Conservation (phyloP, 257 asterid species). For the Knoxia roxburghii region DNA sequence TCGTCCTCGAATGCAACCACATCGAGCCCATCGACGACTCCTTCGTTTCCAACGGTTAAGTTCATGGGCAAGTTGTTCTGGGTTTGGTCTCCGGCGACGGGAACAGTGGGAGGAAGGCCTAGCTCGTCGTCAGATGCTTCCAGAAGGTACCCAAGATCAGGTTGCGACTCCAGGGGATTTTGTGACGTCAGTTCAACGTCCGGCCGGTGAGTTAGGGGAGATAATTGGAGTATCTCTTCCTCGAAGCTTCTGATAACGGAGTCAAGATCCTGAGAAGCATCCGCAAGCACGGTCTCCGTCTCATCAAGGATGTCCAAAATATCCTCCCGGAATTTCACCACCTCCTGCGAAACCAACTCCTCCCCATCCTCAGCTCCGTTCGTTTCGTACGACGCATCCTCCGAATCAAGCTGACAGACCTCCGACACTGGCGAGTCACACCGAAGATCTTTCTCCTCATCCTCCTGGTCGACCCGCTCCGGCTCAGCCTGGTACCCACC, state of each 20-base stretch:
- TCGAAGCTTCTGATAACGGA: constrained; percentile 42
- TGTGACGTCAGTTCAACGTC: constrained; percentile 8
- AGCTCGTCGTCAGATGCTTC: constrained; percentile 48
- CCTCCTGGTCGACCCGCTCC: constrained; percentile 13
- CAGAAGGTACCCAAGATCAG: constrained; percentile 40
- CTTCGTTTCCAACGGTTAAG: background rate
- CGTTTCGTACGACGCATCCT: background rate
- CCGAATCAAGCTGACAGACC: background rate
- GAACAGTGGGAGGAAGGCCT: constrained; percentile 35
- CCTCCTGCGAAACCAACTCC: constrained; percentile 14
- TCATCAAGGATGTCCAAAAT: constrained; percentile 36
- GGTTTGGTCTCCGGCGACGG: constrained; percentile 5
- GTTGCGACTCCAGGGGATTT: constrained; percentile 24
- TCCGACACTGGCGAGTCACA: constrained; percentile 11
- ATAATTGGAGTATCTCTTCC: constrained; percentile 34
- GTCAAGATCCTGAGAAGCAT: constrained; percentile 35
- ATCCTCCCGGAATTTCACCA: constrained; percentile 17
- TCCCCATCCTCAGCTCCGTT: background rate
- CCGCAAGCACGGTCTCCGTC: constrained; percentile 26
- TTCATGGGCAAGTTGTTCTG: background rate
- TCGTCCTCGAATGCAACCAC: constrained; percentile 20
- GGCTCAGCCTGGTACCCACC: constrained; percentile 4
- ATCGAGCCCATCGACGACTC: constrained; percentile 9
- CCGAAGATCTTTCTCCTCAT: background rate
- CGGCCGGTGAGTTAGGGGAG: constrained; percentile 1